Evolutionary conservation across 768 basidiomycete genomes (phyloP).

Genomic region (Pleurotus tuoliensis): DNA sequence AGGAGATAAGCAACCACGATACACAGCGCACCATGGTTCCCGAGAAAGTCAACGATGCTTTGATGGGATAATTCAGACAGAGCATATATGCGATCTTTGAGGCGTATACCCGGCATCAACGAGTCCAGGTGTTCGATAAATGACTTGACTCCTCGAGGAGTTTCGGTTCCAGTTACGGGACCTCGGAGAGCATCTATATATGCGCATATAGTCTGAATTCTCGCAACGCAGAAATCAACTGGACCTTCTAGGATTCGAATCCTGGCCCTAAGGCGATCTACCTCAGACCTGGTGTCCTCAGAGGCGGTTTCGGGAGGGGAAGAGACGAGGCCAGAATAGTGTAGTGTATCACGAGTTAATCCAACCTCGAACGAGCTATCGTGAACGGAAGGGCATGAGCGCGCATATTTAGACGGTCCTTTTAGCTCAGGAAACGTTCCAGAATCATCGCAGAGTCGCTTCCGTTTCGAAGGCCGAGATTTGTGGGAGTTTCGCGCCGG

Average conservation of each 20-base stretch:
- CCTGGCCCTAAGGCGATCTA: conserved; percentile 13
- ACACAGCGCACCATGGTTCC: conserved; percentile 26
- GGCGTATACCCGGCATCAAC: conserved; percentile 44
- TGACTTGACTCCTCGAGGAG: conserved; percentile 29
- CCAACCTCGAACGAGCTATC: conserved; percentile 43
- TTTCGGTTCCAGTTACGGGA: conserved; percentile 35
- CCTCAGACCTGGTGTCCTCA: neutral
- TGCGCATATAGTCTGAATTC: conserved; percentile 4
- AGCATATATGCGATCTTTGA: conserved; percentile 35
- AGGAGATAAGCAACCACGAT: neutral
- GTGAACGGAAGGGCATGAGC: conserved; percentile 38
- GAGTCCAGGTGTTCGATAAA: conserved; percentile 36
- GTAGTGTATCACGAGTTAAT: conserved; percentile 31
- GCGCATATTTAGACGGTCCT: conserved; percentile 38
- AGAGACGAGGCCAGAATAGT: conserved; percentile 11
- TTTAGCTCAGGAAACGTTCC: conserved; percentile 36
- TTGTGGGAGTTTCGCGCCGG: neutral
- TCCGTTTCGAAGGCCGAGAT: conserved; percentile 20
- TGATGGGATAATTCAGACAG: conserved; percentile 34
- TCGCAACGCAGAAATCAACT: neutral
- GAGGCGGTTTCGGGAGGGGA: conserved; percentile 4
- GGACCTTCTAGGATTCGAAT: conserved; percentile 31
- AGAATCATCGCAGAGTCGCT: conserved; percentile 17
- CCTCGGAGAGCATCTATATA: conserved; percentile 38
- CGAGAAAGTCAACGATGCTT: conserved; percentile 36